Conservation (phyloP, 108 stramenopile genomes). For the Cyclotella kingstonii region DNA sequence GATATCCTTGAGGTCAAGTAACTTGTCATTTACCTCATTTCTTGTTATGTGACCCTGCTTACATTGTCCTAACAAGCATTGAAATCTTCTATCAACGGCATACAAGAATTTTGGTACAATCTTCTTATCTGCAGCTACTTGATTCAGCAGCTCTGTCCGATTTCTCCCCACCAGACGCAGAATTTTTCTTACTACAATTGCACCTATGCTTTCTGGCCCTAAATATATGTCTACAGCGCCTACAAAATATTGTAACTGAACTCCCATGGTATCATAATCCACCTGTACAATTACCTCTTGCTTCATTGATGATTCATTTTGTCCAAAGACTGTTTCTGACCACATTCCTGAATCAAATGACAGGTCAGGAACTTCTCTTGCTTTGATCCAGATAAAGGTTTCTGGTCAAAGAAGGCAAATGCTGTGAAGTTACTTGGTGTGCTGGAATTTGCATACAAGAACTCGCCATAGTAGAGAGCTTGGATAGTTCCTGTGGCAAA, state of each 20-base stretch:
- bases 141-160: background rate
- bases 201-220: too few species aligned
- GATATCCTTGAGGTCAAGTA: background rate
- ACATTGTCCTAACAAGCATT: background rate
- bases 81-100: background rate
- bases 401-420: conserved; percentile 13
- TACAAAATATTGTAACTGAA: too few species aligned
- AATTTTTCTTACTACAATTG: too few species aligned
- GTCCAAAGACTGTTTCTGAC: background rate
- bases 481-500: conserved; percentile 7
- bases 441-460: background rate
- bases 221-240: too few species aligned
- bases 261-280: too few species aligned
- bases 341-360: background rate
- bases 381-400: background rate
- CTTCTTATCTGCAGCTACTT: background rate
- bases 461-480: background rate
- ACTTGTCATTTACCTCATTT: background rate
- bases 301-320: background rate
- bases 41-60: background rate
- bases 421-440: conserved; percentile 22
- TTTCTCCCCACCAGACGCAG: background rate
- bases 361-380: background rate
- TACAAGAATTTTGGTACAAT: conserved; percentile 1
- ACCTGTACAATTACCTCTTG: too few species aligned